Percentiles rank a stretch among this genome's conserved stretches.
phyloP scores from a whole-genome alignment of 768 basidiomycete species.

The Peribolospora baueri region DNA sequence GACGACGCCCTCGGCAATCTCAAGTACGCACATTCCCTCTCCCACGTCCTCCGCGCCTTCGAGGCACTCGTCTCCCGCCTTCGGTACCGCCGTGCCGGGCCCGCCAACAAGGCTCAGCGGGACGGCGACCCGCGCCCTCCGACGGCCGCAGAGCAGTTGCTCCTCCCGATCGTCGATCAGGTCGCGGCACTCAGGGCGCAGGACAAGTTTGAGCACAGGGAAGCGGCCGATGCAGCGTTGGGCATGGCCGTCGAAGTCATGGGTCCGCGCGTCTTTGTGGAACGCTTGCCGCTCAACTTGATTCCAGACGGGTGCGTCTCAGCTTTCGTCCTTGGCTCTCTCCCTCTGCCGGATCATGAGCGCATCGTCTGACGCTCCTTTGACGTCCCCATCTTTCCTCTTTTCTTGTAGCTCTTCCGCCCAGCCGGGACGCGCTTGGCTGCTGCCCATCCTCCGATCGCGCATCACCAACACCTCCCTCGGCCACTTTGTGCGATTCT shows the following conservation, averaged over 20 bases:
- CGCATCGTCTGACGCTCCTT: background rate
- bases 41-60: slow-evolving; percentile 50
- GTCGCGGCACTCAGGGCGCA: slow-evolving; percentile 49
- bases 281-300: slow-evolving; percentile 57
- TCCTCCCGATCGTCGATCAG: slow-evolving; percentile 42
- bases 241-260: slow-evolving; percentile 58
- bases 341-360: background rate
- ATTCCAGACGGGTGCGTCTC: slow-evolving; percentile 47
- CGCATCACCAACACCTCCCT: slow-evolving; percentile 49
- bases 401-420: slow-evolving; percentile 34
- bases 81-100: slow-evolving; percentile 26
- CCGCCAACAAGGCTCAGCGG: slow-evolving; percentile 14
- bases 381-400: background rate
- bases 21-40: slow-evolving; percentile 45
- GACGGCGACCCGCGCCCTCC: slow-evolving; percentile 16
- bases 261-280: slow-evolving; percentile 57
- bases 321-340: background rate
- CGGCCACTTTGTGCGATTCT: slow-evolving; percentile 63
- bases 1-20: slow-evolving; percentile 47
- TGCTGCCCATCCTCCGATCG: slow-evolving; percentile 63
- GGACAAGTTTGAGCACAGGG: slow-evolving; percentile 74
- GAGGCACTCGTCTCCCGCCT: slow-evolving; percentile 44
- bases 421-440: slow-evolving; percentile 64
- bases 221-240: slow-evolving; percentile 54
- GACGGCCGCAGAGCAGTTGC: slow-evolving; percentile 42